Evolutionary conservation across 306 rosid species (phyloP).

Genomic region (Pyrus bretschneideri): DNA sequence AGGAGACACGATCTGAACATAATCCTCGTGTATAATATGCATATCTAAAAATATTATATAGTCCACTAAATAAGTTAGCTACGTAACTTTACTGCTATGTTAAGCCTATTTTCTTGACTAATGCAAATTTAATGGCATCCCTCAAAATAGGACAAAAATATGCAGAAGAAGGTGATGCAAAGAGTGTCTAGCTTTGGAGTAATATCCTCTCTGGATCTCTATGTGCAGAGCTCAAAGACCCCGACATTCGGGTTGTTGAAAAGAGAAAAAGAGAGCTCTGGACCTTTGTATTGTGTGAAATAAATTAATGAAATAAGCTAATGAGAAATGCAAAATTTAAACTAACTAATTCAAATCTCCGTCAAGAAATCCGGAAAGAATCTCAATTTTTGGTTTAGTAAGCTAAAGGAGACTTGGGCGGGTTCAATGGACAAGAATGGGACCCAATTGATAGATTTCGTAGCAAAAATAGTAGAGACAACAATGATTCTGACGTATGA

Average conservation of each 20-base stretch:
- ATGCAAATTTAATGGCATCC: neutral
- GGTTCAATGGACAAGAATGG: neutral
- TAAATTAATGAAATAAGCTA: too few relatives aligned
- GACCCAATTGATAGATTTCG: neutral
- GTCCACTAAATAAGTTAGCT: neutral
- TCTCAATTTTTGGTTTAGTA: neutral
- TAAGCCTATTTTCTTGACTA: neutral
- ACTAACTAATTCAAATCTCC: too few relatives aligned
- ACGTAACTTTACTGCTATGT: neutral
- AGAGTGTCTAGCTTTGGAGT: neutral
- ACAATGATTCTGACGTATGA: neutral
- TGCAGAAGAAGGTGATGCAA: neutral
- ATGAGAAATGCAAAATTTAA: too few relatives aligned
- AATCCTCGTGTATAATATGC: neutral
- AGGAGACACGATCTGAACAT: neutral
- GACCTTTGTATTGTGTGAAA: too few relatives aligned
- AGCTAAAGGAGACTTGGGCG: neutral
- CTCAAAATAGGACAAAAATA: neutral
- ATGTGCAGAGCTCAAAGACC: too few relatives aligned
- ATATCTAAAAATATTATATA: neutral
- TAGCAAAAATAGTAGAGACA: neutral
- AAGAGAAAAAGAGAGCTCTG: too few relatives aligned
- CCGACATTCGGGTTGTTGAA: too few relatives aligned
- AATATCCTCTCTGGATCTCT: too few relatives aligned
- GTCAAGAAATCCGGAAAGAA: too few relatives aligned